Evolutionary conservation across 176 grass and related monocot genomes (phyloP).

Genomic region (Cenchrus americanus): DNA sequence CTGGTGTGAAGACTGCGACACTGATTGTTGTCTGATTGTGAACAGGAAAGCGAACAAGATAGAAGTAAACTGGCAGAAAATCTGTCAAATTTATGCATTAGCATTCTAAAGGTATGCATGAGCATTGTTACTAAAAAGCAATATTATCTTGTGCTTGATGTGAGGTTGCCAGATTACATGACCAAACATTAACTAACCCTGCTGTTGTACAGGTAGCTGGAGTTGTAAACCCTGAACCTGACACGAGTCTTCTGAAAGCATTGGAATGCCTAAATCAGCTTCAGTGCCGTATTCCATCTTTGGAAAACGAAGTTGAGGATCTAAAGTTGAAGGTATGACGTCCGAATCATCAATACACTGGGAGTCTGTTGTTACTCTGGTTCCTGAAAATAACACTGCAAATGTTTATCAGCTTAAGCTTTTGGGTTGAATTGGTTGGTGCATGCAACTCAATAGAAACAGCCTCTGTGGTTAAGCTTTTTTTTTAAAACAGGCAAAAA

Average conservation of each 20-base stretch:
- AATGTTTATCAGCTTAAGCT: neutral
- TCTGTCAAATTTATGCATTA: slow-evolving; percentile 60
- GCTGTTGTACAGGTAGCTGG: slow-evolving; percentile 64
- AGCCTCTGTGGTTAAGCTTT: neutral
- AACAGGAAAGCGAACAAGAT: slow-evolving; percentile 77
- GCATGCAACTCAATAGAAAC: neutral
- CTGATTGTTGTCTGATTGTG: slow-evolving; percentile 34
- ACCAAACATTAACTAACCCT: slow-evolving; percentile 34
- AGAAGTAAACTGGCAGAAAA: slow-evolving; percentile 71
- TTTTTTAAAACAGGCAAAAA: neutral
- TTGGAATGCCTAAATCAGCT: slow-evolving; percentile 65
- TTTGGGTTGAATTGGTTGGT: no score
- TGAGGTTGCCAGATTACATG: slow-evolving; percentile 5
- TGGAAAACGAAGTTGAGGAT: slow-evolving; percentile 68
- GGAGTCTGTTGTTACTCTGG: neutral
- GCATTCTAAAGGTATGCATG: slow-evolving; percentile 76
- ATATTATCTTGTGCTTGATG: slow-evolving; percentile 11
- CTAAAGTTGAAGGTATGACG: slow-evolving; percentile 70
- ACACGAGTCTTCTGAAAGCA: slow-evolving; percentile 61
- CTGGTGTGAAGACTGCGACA: neutral
- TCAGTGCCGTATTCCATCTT: slow-evolving; percentile 55
- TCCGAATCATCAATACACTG: neutral
- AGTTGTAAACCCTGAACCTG: slow-evolving; percentile 48
- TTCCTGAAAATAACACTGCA: neutral
- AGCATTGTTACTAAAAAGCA: slow-evolving; percentile 11